phyloP scores from a whole-genome alignment of 208 protist genomes.

The Wallacemonas sp. region DNA sequence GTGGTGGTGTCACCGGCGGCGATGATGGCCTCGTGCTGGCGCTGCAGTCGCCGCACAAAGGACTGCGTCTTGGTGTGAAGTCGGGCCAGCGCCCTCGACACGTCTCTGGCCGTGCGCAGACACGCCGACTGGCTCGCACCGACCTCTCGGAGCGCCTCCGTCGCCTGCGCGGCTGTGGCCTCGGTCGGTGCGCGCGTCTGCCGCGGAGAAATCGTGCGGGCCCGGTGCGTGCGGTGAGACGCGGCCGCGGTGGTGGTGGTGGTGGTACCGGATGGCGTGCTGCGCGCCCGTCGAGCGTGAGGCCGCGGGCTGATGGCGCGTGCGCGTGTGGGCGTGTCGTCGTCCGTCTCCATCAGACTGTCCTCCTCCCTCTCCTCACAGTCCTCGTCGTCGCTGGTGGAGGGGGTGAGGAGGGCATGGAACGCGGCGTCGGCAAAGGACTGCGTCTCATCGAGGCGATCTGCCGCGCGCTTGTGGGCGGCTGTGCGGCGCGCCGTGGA shows the following conservation, averaged over 20 bases:
- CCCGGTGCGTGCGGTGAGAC: not conserved
- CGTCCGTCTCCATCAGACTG: not conserved
- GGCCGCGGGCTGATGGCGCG: not conserved
- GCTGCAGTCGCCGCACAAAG: not conserved
- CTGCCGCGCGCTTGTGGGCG: too few species aligned
- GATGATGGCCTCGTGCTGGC: not conserved
- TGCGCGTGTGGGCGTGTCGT: not conserved
- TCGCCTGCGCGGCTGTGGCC: not conserved
- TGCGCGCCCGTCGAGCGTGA: not conserved
- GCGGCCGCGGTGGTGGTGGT: too few species aligned
- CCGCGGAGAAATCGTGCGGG: slow-evolving; percentile 5
- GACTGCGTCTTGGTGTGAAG: slow-evolving; percentile 7
- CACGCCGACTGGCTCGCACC: not conserved
- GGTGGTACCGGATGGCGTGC: not conserved
- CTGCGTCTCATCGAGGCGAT: not conserved
- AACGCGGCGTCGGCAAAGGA: not conserved
- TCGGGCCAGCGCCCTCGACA: not conserved
- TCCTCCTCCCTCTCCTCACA: too few species aligned
- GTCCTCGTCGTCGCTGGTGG: not conserved
- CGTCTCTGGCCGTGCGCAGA: not conserved
- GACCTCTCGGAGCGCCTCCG: not conserved
- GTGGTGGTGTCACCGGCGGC: not conserved
- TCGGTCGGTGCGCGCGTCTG: not conserved
- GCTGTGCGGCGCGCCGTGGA: not conserved
- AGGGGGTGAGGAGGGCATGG: not conserved